These are phyloP conservation scores for Geranium brycei DNA, from an alignment of 345 rosid genomes.

Conservation along the genomic window DNA sequence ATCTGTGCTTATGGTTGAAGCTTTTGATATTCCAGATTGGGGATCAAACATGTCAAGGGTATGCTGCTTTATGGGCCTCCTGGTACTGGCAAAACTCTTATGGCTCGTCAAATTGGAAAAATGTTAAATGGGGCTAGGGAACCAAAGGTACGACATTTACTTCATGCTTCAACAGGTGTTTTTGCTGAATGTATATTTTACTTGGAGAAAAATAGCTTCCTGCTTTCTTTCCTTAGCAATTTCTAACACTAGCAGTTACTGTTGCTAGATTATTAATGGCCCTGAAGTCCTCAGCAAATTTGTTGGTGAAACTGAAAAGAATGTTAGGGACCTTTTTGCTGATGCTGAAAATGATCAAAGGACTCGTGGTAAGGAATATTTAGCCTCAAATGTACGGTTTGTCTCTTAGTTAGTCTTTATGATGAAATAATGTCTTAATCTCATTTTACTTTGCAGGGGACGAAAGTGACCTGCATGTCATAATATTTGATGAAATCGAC, in stretches of 20 bases:
- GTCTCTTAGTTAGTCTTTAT: conserved; percentile 9
- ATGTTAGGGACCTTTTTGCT: conserved; percentile 85
- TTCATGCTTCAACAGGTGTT: not conserved
- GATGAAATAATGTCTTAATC: conserved; percentile 5
- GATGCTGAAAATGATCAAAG: conserved; percentile 97
- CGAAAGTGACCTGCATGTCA: conserved; percentile 90
- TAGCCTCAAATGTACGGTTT: not conserved
- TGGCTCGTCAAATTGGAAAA: conserved; percentile 99
- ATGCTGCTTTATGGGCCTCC: conserved; percentile 98
- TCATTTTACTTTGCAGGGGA: conserved; percentile 51
- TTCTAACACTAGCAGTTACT: conserved; percentile 14
- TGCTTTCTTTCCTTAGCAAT: not conserved
- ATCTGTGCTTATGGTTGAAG: conserved; percentile 11
- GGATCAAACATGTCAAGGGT: conserved; percentile 95
- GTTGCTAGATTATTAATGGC: conserved; percentile 74
- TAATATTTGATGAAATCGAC: conserved; percentile 98
- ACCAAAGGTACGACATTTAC: conserved; percentile 56
- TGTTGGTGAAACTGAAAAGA: conserved; percentile 98
- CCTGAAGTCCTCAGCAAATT: conserved; percentile 98
- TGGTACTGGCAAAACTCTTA: conserved; percentile 96
- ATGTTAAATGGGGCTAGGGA: conserved; percentile 86
- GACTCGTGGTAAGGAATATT: conserved; percentile 41
- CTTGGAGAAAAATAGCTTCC: not conserved
- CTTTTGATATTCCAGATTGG: conserved; percentile 56
- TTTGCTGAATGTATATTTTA: not conserved